Evolutionary conservation across 2,329 filamentous ascomycete genomes (phyloP).

Genomic region (Raffaelea ambrosiae): DNA sequence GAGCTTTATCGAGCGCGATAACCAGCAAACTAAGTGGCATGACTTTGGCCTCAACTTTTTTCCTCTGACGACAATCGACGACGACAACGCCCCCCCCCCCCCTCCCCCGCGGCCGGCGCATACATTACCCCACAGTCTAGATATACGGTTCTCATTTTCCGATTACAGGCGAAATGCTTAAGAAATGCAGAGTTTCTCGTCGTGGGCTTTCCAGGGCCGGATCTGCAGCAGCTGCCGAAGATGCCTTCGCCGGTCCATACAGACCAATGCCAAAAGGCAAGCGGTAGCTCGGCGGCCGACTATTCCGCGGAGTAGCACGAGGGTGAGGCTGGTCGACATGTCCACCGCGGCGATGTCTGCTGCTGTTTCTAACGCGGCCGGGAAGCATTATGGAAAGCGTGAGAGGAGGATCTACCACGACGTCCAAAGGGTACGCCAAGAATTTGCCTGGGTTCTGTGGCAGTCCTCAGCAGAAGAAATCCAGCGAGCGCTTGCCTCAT

Average conservation of each 20-base stretch:
- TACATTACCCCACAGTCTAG: too few species aligned
- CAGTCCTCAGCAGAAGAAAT: conserved; percentile 3
- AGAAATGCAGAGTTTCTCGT: conserved; percentile 61
- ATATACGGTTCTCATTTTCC: too few species aligned
- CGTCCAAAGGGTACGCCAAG: conserved; percentile 38
- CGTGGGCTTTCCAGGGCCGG: conserved; percentile 54
- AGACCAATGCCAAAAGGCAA: conserved; percentile 24
- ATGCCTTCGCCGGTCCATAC: conserved; percentile 33
- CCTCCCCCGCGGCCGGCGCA: background rate
- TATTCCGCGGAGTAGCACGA: too few species aligned
- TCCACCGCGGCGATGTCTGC: too few species aligned
- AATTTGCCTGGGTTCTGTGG: conserved; percentile 5
- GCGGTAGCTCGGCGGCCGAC: conserved; percentile 26
- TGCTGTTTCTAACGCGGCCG: too few species aligned
- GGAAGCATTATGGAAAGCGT: too few species aligned
- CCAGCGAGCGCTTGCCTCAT: too few species aligned
- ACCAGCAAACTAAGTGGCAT: background rate
- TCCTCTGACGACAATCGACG: background rate
- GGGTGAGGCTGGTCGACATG: too few species aligned
- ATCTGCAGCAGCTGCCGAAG: conserved; percentile 57
- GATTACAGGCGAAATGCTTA: conserved; percentile 20
- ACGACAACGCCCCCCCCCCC: background rate
- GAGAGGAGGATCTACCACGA: too few species aligned
- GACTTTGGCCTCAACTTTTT: background rate
- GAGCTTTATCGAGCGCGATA: too few species aligned